Base-by-base conservation (phyloP, 2,329 filamentous ascomycete species). In the Pseudogymnoascus sp. region DNA sequence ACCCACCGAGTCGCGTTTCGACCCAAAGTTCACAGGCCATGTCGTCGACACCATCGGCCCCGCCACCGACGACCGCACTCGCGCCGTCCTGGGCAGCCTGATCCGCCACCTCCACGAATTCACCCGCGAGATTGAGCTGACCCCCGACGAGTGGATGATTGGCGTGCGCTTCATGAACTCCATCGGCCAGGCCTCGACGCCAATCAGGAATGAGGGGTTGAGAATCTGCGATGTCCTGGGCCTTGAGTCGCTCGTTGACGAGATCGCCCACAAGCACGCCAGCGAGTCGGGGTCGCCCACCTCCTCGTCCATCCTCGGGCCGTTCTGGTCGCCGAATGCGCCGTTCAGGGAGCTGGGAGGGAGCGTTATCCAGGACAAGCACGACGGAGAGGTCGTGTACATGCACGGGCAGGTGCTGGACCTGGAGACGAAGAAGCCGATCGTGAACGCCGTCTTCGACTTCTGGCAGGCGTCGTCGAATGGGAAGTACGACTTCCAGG, bases 71-170 rank as follows among this genome's bases (percentile, higher is more conserved):
- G 83, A 87, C 64, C 81, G 89, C 65, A 82, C 85, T 70, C 82
- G 86, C 64, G 78, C 84, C 67, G 79, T 92, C 69, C 77, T 92
- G 70, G 75, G 79, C 65, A 79, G 82, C 28, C 75, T 91, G 69
- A 86, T 91, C 75, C 79, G 77, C 59, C 88, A 92, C 77, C 79
- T 92, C 64, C 89, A 92, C 78, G 88, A 91, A 76, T 92, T 92
- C 74, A 83, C 85, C 63, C 85, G 89, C 64, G 89, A 92, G 72
- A 84, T 90, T 67, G 88, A 92, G 76, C 83, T 92, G 61, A 91
- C 85, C 16, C 80, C 84, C 33, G 88, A 90, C 62, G 89, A 92
- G 76, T 92, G 89, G 89, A 83, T 91, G 75, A 76, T 84, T 6
- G 89, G 88, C 62, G 87, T 92, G 62, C 81, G 88, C 70, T 91